Evolutionary conservation across 257 asterid genomes (phyloP).

Genomic region (Striga asiatica): DNA sequence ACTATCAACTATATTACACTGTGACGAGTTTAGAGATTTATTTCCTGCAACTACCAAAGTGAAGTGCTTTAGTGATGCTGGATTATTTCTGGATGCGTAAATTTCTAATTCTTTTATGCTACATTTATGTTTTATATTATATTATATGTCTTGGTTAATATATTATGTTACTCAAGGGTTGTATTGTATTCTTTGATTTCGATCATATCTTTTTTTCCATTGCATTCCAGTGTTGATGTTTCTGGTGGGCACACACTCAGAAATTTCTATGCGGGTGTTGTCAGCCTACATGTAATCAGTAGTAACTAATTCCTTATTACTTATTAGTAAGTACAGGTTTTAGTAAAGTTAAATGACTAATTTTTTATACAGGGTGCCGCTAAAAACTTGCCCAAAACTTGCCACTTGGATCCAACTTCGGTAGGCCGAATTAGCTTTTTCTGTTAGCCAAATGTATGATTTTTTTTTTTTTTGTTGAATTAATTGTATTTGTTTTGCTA

Average conservation of each 20-base stretch:
- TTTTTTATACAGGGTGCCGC: constrained; percentile 26
- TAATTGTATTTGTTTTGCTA: too few species aligned
- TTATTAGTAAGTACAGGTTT: too few species aligned
- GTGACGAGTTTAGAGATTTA: constrained; percentile 60
- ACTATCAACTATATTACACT: constrained; percentile 79
- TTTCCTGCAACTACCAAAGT: constrained; percentile 56
- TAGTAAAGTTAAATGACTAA: background rate
- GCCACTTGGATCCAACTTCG: constrained; percentile 53
- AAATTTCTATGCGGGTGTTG: constrained; percentile 52
- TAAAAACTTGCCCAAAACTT: constrained; percentile 39
- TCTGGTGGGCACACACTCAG: constrained; percentile 60
- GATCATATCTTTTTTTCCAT: too few species aligned
- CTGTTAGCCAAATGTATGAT: background rate
- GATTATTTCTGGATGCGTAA: constrained; percentile 93
- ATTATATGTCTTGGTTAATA: background rate
- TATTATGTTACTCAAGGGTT: background rate
- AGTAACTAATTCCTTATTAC: too few species aligned
- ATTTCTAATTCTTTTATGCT: background rate
- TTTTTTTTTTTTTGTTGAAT: background rate
- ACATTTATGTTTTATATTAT: background rate
- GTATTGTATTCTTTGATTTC: background rate
- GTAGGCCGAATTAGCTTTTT: constrained; percentile 23
- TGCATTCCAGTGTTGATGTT: constrained; percentile 56
- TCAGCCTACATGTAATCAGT: constrained; percentile 43
- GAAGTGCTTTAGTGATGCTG: constrained; percentile 93